Percentiles rank a stretch among this genome's conserved stretches.
Evolutionary conservation across 2,329 filamentous ascomycete genomes (phyloP).

Genomic region (Pseudogymnoascus destructans): DNA sequence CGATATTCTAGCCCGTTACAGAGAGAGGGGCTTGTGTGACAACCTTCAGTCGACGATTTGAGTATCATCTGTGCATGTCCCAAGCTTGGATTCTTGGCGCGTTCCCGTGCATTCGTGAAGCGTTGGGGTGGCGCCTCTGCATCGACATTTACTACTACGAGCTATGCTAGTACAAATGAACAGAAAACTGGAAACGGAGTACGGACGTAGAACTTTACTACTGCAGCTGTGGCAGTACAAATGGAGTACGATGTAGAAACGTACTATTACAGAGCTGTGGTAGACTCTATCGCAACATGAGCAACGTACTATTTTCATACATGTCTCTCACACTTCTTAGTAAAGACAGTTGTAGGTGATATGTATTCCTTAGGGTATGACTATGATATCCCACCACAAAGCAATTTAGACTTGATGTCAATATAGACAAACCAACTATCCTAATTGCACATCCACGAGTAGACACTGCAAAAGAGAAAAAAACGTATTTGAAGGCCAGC

Average conservation of each 20-base stretch:
- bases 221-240: constrained; percentile 10
- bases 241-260: background rate
- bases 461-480: background rate
- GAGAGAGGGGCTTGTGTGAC: too few relatives aligned
- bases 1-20: background rate
- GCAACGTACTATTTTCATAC: background rate
- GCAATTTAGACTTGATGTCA: background rate
- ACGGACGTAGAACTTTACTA: constrained; percentile 22
- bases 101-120: background rate
- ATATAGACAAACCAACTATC: background rate
- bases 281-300: background rate
- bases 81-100: background rate
- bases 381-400: background rate
- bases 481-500: background rate
- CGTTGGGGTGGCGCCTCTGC: background rate
- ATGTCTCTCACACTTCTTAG: background rate
- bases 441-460: background rate
- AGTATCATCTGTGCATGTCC: background rate
- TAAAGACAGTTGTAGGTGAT: background rate
- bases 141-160: background rate
- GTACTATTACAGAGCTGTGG: background rate
- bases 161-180: background rate
- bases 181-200: background rate
- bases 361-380: background rate
- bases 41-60: background rate